Evolutionary conservation across 345 rosid genomes (phyloP).

Genomic region (Populus deltoides): DNA sequence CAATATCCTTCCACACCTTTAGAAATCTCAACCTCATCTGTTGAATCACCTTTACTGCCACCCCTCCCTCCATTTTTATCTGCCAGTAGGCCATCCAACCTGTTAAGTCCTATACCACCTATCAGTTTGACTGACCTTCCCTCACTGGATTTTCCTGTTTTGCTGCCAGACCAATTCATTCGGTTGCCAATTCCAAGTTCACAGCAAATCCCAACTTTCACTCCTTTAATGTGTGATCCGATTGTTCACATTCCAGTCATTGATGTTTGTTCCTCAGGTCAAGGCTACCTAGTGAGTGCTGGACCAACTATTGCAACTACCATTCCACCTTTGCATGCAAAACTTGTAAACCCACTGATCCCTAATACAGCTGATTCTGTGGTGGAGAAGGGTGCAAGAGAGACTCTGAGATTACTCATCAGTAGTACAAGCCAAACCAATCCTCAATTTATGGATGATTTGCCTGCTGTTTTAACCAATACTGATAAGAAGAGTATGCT

Average conservation of each 20-base stretch:
- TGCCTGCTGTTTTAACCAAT: slow-evolving; percentile 43
- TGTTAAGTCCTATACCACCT: slow-evolving; percentile 49
- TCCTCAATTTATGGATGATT: slow-evolving; percentile 46
- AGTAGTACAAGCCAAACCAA: slow-evolving; percentile 55
- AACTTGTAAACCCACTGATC: slow-evolving; percentile 52
- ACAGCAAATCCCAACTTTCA: slow-evolving; percentile 71
- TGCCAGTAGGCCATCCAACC: slow-evolving; percentile 41
- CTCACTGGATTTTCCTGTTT: slow-evolving; percentile 29
- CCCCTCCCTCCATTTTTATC: slow-evolving; percentile 66
- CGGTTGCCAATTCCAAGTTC: slow-evolving; percentile 51
- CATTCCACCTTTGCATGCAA: slow-evolving; percentile 58
- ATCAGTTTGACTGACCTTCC: slow-evolving; percentile 43
- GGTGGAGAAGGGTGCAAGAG: slow-evolving; percentile 88
- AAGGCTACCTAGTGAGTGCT: slow-evolving; percentile 84
- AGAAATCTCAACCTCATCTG: slow-evolving; percentile 38
- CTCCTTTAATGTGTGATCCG: slow-evolving; percentile 86
- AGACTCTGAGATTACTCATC: slow-evolving; percentile 77
- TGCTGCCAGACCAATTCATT: slow-evolving; percentile 57
- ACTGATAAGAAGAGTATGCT: slow-evolving; percentile 36
- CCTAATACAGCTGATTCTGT: slow-evolving; percentile 58
- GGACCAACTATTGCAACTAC: slow-evolving; percentile 63
- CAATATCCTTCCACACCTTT: slow-evolving; percentile 39
- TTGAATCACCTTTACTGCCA: slow-evolving; percentile 56
- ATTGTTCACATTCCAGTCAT: slow-evolving; percentile 89
- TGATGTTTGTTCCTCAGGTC: slow-evolving; percentile 92